These are phyloP conservation scores for Nidularia pulvinata DNA, from an alignment of 768 basidiomycete species.

Conservation along the genomic window DNA sequence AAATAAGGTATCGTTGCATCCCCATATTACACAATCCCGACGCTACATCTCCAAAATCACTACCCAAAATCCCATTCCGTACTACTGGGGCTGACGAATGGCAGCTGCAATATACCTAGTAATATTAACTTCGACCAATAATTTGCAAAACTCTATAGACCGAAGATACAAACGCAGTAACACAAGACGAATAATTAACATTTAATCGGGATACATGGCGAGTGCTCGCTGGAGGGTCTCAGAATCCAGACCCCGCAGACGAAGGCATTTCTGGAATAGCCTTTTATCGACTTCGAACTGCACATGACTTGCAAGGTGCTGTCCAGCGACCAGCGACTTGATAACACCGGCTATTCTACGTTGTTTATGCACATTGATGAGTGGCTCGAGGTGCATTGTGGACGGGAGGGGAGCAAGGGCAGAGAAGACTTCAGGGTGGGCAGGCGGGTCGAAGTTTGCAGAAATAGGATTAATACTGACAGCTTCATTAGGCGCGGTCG, in stretches of 20 bases:
- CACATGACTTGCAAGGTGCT: constrained; percentile 77
- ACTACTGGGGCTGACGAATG: no score
- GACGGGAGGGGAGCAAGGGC: constrained; percentile 70
- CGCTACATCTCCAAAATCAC: no score
- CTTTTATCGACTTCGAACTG: constrained; percentile 70
- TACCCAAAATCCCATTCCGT: no score
- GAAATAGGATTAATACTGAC: constrained; percentile 66
- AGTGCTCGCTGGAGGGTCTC: constrained; percentile 51
- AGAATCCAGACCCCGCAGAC: constrained; percentile 63
- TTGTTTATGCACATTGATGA: constrained; percentile 91
- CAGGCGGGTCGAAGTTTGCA: constrained; percentile 64
- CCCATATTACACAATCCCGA: no score
- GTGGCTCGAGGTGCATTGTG: constrained; percentile 79
- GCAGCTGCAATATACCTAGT: neutral
- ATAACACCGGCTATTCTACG: constrained; percentile 79
- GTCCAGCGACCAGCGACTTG: constrained; percentile 78
- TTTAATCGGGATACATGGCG: constrained; percentile 19
- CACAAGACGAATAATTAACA: neutral
- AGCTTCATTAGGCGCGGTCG: constrained; percentile 70
- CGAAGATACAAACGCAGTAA: neutral
- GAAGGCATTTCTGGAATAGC: constrained; percentile 74
- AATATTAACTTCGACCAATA: neutral
- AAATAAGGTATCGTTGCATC: no score
- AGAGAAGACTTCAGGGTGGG: constrained; percentile 80
- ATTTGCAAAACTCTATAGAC: neutral